These are phyloP conservation scores for Lathyrus sativus DNA, from an alignment of 306 rosid genomes.

Conservation along the genomic window DNA sequence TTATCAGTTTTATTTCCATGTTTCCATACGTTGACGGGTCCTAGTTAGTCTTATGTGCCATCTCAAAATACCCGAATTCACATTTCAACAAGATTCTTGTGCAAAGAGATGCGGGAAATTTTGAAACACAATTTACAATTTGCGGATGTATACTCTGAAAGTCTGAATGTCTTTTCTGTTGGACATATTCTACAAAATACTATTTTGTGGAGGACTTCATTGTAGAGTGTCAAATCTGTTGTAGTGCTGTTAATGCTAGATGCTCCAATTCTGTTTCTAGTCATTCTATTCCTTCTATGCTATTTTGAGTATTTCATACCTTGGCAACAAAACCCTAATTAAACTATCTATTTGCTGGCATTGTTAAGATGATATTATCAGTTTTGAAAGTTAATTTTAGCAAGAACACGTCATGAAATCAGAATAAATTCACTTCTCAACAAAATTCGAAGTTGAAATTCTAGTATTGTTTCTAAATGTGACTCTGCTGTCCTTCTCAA, in stretches of 20 bases:
- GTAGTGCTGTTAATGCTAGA: no score
- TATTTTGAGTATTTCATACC: not conserved
- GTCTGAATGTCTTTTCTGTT: not conserved
- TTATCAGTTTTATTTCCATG: constrained; percentile 2
- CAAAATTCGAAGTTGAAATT: not conserved
- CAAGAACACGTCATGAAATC: not conserved
- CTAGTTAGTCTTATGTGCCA: not conserved
- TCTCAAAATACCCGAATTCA: not conserved
- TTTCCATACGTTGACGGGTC: not conserved
- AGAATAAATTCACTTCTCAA: not conserved
- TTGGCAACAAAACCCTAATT: not conserved
- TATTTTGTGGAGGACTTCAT: not conserved
- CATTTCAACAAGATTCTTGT: constrained; percentile 1
- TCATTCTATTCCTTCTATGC: no score
- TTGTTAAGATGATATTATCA: not conserved
- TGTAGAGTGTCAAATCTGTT: not conserved
- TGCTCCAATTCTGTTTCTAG: no score
- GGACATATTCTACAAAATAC: not conserved
- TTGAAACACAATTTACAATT: constrained; percentile 5
- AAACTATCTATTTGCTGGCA: not conserved
- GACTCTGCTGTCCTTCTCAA: not conserved
- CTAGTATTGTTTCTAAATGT: constrained; percentile 1
- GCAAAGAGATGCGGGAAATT: not conserved
- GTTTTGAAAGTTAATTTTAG: not conserved
- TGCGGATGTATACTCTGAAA: not conserved